Percentiles rank a stretch among this genome's conserved stretches.
phyloP scores from a whole-genome alignment of 257 asterid genomes.

The Plantago major region DNA sequence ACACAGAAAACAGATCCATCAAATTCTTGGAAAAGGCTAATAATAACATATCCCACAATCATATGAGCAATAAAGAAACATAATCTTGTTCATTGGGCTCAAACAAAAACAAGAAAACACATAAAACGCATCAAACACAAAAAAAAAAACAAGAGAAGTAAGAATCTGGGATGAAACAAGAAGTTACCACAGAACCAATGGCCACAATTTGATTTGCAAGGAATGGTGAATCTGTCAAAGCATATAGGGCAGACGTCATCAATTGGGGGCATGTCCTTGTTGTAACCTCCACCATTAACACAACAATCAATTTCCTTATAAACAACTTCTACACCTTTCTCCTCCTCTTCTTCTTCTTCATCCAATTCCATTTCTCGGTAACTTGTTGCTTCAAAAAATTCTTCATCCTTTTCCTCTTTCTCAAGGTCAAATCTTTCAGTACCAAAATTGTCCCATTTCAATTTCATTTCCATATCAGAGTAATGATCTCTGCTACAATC shows the following conservation, averaged over 20 bases:
- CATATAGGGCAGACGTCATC: slow-evolving; percentile 70
- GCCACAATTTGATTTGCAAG: slow-evolving; percentile 59
- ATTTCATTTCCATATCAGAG: slow-evolving; percentile 5
- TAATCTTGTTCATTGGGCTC: too few species aligned
- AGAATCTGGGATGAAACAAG: neutral
- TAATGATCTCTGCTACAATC: neutral
- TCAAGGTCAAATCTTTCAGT: neutral
- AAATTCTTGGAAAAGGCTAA: too few species aligned
- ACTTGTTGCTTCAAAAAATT: neutral
- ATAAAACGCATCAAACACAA: neutral
- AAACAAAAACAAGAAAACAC: neutral
- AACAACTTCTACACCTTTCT: neutral
- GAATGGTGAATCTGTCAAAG: slow-evolving; percentile 44
- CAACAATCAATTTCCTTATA: neutral
- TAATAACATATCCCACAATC: too few species aligned
- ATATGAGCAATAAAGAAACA: neutral
- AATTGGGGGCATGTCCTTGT: slow-evolving; percentile 28
- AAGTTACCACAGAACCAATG: slow-evolving; percentile 59
- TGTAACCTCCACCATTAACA: slow-evolving; percentile 10
- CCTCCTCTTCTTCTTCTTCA: slow-evolving; percentile 1
- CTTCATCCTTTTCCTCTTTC: neutral
- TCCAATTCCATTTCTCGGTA: neutral
- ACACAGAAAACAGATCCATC: neutral
- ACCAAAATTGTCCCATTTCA: neutral
- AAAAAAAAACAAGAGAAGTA: neutral